A percentile compares a stretch with the other conserved stretches of the same genome.
Evolutionary conservation across 2,329 filamentous ascomycete species (phyloP).

Genomic region (Cladophialophora bantiana): DNA sequence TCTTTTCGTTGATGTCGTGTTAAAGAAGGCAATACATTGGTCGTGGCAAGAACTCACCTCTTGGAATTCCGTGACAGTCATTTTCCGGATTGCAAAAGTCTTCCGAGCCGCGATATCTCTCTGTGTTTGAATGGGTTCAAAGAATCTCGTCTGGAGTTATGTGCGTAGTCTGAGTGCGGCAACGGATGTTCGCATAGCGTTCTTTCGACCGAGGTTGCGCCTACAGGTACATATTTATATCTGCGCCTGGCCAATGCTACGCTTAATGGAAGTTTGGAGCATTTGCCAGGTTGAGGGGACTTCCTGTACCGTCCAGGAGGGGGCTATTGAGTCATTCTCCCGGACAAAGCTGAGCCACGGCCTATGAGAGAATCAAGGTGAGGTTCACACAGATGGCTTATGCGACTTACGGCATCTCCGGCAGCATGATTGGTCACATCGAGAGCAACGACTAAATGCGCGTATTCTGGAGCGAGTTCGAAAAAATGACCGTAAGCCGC

Average conservation of each 20-base stretch:
- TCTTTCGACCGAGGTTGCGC: too few species aligned
- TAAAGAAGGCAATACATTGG: not conserved
- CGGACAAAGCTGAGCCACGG: not conserved
- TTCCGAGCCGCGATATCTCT: not conserved
- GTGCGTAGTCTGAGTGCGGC: not conserved
- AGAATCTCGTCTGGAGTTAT: not conserved
- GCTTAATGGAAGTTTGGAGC: too few species aligned
- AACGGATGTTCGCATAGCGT: too few species aligned
- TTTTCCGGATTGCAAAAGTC: not conserved
- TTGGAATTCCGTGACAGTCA: constrained; percentile 36
- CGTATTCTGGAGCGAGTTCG: not conserved
- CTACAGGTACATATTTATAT: too few species aligned
- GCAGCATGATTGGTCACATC: constrained; percentile 26
- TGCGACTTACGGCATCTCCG: not conserved
- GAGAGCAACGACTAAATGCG: constrained; percentile 20
- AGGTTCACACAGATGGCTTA: too few species aligned
- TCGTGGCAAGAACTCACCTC: constrained; percentile 27
- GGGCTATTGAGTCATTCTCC: constrained; percentile 3
- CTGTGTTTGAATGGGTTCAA: not conserved
- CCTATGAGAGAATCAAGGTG: not conserved
- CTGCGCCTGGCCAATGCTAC: too few species aligned
- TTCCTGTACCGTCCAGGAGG: not conserved
- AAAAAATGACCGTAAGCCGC: not conserved
- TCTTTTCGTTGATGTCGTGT: constrained; percentile 10
- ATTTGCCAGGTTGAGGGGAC: too few species aligned